Base-by-base conservation (phyloP, 1,284 basidiomycete genomes). In the Malassezia arunalokei region DNA sequence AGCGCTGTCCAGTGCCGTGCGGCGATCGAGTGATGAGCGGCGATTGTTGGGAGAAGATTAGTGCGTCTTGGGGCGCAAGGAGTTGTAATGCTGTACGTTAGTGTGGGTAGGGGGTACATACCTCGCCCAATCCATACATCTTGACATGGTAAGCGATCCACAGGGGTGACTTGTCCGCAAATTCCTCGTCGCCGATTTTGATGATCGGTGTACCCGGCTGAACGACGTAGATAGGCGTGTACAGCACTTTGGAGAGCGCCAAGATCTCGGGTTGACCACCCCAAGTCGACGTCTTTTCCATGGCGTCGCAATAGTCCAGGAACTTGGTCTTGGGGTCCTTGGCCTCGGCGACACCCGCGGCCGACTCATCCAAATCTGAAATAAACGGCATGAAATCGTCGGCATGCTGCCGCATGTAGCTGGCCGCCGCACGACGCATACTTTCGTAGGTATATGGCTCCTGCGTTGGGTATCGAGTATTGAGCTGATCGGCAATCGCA, bases 201-300 rank as follows among this genome's bases (percentile, higher is more conserved):
- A 96, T 78, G 0, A 83, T 78, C 1, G 90, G 92, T 30, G 78
- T 78, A 0, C 84, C 84, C 1, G 82, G 80, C 72, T 98, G 94
- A 15, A 96, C 79, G 49, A 99, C 86, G 73, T 95, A 84, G 51
- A 99, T 92, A 0, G 89, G 86, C 28, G 90, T 77, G 48, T 82
- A 78, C 73, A 82, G 95, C n/a, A 83, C 83, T 49, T 84, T 79
- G 64, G 85, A 84, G 8, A 98, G 77, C 0, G 94, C 94, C 62
- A 87, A 78, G 42, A 98, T 90, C 70, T 98, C 94, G 2, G 90
- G 91, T 75, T 98, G 89, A 35, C 94, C 94, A 42, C 94, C 94
- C 94, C 94, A 98, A 31, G 83, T 80, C 8, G 82, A 86, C 8
- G 89, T 92, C 65, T 84, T 79, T 44, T 83, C 82, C 17, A 99